Conservation (phyloP, 176 grass and related monocot species). For the Bolboschoenus planiculmis region DNA sequence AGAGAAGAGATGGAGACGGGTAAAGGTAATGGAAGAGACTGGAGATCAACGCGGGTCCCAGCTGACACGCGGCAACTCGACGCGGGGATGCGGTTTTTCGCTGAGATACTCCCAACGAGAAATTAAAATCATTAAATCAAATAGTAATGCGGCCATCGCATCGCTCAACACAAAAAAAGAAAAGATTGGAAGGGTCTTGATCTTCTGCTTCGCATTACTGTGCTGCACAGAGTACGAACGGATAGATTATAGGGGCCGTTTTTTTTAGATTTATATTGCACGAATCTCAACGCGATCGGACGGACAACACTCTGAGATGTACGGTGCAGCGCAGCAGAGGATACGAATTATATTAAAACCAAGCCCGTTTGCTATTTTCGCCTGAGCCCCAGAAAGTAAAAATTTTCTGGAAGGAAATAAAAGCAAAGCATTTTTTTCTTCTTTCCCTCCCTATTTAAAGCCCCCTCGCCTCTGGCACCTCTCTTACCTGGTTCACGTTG, state of each 20-base stretch:
- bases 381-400: slow-evolving; percentile 5
- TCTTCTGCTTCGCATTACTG: too few species aligned
- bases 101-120: neutral
- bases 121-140: neutral
- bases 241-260: too few species aligned
- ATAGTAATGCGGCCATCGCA: too few species aligned
- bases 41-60: neutral
- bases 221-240: too few species aligned
- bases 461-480: neutral
- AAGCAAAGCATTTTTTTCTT: neutral
- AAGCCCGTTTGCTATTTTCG: slow-evolving; percentile 11
- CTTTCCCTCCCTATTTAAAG: slow-evolving; percentile 25
- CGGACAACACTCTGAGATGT: too few species aligned
- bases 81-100: slow-evolving; percentile 4
- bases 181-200: neutral
- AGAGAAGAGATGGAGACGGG: neutral
- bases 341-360: too few species aligned
- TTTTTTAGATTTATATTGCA: too few species aligned
- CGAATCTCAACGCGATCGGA: too few species aligned
- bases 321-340: too few species aligned
- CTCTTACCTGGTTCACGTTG: slow-evolving; percentile 12
- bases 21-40: neutral
- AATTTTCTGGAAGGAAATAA: neutral
- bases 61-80: slow-evolving; percentile 29
- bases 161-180: neutral